These are phyloP conservation scores for Telfairia occidentalis DNA, from an alignment of 331 rosid species.

Conservation along the genomic window DNA sequence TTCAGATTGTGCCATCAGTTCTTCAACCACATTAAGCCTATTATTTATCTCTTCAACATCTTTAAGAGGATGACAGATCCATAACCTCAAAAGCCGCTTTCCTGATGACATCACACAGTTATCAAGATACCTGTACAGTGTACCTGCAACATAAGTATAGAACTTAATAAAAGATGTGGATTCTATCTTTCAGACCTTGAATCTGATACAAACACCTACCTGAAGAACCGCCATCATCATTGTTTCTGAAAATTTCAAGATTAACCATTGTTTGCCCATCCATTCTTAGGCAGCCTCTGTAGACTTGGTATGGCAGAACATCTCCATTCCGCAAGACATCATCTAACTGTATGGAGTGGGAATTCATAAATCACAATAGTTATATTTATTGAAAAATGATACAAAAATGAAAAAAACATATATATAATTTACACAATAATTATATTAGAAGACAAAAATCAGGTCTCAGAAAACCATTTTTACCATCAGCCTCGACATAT, in stretches of 20 bases:
- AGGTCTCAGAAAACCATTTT: slow-evolving; percentile 8
- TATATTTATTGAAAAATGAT: too few species aligned
- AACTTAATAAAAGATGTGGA: neutral
- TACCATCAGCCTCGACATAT: slow-evolving; percentile 85
- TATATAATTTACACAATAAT: too few species aligned
- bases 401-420: too few species aligned
- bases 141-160: slow-evolving; percentile 40
- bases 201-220: slow-evolving; percentile 34
- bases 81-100: slow-evolving; percentile 73
- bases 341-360: slow-evolving; percentile 46
- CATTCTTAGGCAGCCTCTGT: slow-evolving; percentile 80
- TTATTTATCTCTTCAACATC: slow-evolving; percentile 56
- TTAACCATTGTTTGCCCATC: slow-evolving; percentile 90
- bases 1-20: slow-evolving; percentile 44
- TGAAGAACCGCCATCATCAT: slow-evolving; percentile 70
- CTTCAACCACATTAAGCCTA: slow-evolving; percentile 74
- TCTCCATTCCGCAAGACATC: slow-evolving; percentile 71
- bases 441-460: neutral
- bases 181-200: neutral
- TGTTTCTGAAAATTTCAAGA: slow-evolving; percentile 83
- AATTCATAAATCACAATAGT: slow-evolving; percentile 16
- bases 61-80: slow-evolving; percentile 86
- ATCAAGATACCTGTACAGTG: slow-evolving; percentile 71
- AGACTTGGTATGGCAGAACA: slow-evolving; percentile 66
- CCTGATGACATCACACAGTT: slow-evolving; percentile 76